A percentile compares a stretch with the other conserved stretches of the same genome.
phyloP scores from a whole-genome alignment of 2,329 filamentous ascomycete genomes.

The Fusarium euwallaceae region DNA sequence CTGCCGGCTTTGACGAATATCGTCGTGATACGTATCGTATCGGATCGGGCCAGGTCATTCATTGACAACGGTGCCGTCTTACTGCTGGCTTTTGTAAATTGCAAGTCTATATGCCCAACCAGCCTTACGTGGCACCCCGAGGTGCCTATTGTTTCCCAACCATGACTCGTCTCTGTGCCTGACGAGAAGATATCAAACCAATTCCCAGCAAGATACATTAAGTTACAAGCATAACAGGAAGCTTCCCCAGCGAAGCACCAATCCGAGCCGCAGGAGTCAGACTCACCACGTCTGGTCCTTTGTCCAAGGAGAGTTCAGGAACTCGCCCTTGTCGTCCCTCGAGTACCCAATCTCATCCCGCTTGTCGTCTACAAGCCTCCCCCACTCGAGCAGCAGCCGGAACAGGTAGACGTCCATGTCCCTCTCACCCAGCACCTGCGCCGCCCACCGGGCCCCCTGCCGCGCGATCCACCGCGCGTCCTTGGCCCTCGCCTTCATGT shows the following conservation, averaged over 20 bases:
- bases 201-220: constrained; percentile 1
- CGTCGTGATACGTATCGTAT: neutral
- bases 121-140: constrained; percentile 1
- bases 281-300: constrained; percentile 40
- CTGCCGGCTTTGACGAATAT: neutral
- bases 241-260: neutral
- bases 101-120: constrained; percentile 5
- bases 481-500: constrained; percentile 60
- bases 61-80: neutral
- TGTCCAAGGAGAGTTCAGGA: constrained; percentile 50
- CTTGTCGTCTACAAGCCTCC: constrained; percentile 73
- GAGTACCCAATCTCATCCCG: constrained; percentile 60
- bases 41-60: neutral
- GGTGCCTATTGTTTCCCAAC: constrained; percentile 4
- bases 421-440: constrained; percentile 72
- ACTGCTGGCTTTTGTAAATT: constrained; percentile 1
- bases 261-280: neutral
- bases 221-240: neutral
- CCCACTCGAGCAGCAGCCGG: constrained; percentile 83
- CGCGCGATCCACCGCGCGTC: constrained; percentile 76
- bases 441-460: constrained; percentile 75
- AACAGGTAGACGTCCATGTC: constrained; percentile 89
- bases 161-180: neutral
- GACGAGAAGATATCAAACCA: neutral
- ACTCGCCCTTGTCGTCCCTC: constrained; percentile 46